A percentile compares a stretch with the other conserved stretches of the same genome.
phyloP scores from a whole-genome alignment of 306 rosid species.

The Geum urbanum region DNA sequence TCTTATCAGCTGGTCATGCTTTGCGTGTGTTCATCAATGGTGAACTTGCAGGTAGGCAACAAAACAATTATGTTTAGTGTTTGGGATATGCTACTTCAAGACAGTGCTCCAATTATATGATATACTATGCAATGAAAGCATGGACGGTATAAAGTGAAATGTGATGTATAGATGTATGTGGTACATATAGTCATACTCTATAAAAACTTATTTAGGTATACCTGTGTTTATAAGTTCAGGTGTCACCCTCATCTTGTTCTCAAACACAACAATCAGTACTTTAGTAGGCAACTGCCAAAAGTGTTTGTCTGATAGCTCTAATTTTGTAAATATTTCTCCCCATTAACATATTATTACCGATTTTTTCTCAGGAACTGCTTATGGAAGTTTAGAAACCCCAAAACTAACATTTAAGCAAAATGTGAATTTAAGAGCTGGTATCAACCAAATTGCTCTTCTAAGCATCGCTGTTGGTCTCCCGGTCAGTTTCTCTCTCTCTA shows the following conservation, averaged over 20 bases:
- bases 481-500: constrained; percentile 44
- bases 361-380: constrained; percentile 61
- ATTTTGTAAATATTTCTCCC: neutral
- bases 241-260: constrained; percentile 1
- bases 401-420: constrained; percentile 66
- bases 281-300: neutral
- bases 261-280: neutral
- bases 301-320: neutral
- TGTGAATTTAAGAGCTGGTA: constrained; percentile 76
- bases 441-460: constrained; percentile 78
- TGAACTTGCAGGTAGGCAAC: constrained; percentile 64
- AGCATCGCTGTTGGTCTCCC: constrained; percentile 98
- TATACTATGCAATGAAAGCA: neutral
- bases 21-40: constrained; percentile 83
- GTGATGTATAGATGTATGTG: neutral
- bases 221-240: neutral
- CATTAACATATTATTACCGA: constrained; percentile 18
- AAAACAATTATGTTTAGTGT: constrained; percentile 2
- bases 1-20: constrained; percentile 94
- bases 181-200: neutral
- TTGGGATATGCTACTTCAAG: constrained; percentile 1
- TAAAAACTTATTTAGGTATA: neutral
- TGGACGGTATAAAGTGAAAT: neutral
- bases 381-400: constrained; percentile 81
- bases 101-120: neutral